Evolutionary conservation across 352 stramenopile species (phyloP).

Genomic region (Aphanomyces stellatus): DNA sequence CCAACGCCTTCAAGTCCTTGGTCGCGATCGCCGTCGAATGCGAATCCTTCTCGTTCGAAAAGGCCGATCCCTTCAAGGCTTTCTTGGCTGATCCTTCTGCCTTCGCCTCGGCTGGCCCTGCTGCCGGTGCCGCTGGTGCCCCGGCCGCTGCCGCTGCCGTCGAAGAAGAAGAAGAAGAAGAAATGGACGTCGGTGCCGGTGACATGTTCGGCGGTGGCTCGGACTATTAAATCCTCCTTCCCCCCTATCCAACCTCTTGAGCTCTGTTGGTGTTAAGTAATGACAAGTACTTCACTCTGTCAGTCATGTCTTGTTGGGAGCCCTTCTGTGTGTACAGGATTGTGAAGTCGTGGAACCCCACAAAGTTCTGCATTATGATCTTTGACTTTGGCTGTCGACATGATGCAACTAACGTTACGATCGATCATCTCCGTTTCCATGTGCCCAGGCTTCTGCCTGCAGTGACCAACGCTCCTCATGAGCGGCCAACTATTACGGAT

Average conservation of each 20-base stretch:
- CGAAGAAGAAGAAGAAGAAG: constrained; percentile 55
- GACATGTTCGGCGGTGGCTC: constrained; percentile 78
- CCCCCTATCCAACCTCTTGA: background rate
- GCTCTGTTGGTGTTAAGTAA: constrained; percentile 1
- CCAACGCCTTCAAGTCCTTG: constrained; percentile 98
- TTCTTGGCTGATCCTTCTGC: constrained; percentile 92
- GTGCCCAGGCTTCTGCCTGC: too few relatives aligned
- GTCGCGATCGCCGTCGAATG: constrained; percentile 94
- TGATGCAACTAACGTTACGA: too few relatives aligned
- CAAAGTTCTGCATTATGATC: too few relatives aligned
- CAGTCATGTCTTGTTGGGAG: background rate
- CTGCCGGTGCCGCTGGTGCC: constrained; percentile 71
- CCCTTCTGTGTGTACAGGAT: too few relatives aligned
- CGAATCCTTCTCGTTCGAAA: constrained; percentile 96
- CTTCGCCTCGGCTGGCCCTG: constrained; percentile 82
- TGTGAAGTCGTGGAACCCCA: too few relatives aligned
- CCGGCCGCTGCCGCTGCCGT: constrained; percentile 40
- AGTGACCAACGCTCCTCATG: too few relatives aligned
- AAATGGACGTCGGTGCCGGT: constrained; percentile 56
- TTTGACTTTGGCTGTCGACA: too few relatives aligned
- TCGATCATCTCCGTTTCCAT: too few relatives aligned
- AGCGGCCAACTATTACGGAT: too few relatives aligned
- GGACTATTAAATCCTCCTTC: constrained; percentile 42
- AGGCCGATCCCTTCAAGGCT: constrained; percentile 95
- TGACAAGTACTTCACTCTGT: background rate